A percentile compares a stretch with the other conserved stretches of the same genome.
Evolutionary conservation across 202 grass and related monocot species (phyloP).

Genomic region (Eragrostis tef): DNA sequence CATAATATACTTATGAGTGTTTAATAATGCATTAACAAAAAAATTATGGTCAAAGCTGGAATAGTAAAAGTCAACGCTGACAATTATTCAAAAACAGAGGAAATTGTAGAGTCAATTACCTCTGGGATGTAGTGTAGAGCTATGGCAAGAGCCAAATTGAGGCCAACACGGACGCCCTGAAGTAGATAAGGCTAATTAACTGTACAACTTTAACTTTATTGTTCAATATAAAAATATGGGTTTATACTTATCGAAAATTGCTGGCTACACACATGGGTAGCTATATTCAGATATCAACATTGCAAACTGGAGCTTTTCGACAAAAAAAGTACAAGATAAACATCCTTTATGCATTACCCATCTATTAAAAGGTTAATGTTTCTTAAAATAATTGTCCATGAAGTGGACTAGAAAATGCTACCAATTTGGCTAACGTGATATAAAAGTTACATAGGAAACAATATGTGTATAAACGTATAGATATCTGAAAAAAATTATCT

Average conservation of each 20-base stretch:
- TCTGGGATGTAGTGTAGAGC: constrained; percentile 96
- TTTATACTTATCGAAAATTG: no score
- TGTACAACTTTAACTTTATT: not conserved
- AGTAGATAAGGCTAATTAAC: constrained; percentile 22
- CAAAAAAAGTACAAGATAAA: not conserved
- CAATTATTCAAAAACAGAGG: no score
- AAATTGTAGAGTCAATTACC: constrained; percentile 60
- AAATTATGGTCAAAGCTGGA: no score
- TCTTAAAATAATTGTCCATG: not conserved
- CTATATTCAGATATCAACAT: not conserved
- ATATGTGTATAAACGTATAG: not conserved
- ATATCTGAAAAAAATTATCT: not conserved
- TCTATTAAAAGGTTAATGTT: constrained; percentile 6
- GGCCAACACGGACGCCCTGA: constrained; percentile 77
- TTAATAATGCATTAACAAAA: no score
- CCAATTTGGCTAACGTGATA: not conserved
- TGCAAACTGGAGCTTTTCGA: not conserved
- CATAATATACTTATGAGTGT: no score
- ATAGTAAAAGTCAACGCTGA: no score
- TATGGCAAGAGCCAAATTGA: constrained; percentile 94
- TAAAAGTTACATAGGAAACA: not conserved
- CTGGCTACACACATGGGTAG: no score
- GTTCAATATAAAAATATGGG: not conserved
- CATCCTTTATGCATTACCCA: not conserved
- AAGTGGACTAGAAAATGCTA: not conserved